Conservation (phyloP, 345 rosid species). For the Passiflora organensis region DNA sequence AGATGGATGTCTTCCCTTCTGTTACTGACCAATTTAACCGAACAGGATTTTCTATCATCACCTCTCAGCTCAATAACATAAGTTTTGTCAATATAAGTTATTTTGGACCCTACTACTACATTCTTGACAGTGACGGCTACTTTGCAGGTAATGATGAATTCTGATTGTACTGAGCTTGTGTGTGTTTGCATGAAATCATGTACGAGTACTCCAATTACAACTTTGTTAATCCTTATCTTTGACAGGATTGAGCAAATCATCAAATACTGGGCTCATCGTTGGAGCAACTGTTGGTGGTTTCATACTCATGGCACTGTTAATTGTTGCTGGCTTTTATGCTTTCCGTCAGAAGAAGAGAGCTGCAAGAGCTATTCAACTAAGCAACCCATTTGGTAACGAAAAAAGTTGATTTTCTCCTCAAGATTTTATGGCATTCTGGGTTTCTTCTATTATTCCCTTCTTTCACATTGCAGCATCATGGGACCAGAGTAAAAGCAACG, state of each 20-base stretch:
- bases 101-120: not conserved
- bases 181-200: not conserved
- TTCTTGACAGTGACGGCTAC: not conserved
- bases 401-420: too few species aligned
- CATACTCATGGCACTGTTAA: not conserved
- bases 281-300: conserved; percentile 10
- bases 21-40: not conserved
- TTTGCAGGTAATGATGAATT: not conserved
- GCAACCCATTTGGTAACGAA: conserved; percentile 5
- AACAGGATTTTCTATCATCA: not conserved
- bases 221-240: not conserved
- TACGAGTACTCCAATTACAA: not conserved
- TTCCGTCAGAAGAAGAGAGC: conserved; percentile 8
- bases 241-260: not conserved
- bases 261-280: conserved; percentile 5
- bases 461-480: conserved; percentile 3
- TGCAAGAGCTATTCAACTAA: not conserved
- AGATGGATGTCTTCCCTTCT: conserved; percentile 7
- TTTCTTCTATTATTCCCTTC: not conserved
- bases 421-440: too few species aligned
- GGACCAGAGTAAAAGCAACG: not conserved
- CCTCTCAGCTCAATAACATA: not conserved
- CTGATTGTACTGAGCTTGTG: not conserved
- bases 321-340: conserved; percentile 7
- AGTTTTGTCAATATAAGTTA: not conserved